These are phyloP conservation scores for Claviceps quebecensis DNA, from an alignment of 2,329 filamentous ascomycete genomes.

Conservation along the genomic window DNA sequence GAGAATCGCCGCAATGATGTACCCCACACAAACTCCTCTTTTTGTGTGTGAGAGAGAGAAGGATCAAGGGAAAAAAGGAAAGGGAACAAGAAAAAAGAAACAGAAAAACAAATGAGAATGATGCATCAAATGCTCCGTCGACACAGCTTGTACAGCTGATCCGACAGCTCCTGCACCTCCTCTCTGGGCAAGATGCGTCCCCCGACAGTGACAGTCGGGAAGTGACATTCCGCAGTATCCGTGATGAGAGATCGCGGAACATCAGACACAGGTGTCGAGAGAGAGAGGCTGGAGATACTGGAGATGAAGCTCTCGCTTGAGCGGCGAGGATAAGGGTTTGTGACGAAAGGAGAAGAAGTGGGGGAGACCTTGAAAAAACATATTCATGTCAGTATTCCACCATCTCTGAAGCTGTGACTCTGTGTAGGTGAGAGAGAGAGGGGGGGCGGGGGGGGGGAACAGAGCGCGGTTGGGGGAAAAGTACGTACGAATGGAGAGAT, in stretches of 20 bases:
- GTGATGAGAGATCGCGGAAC: background rate
- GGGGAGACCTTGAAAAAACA: background rate
- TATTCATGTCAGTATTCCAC: background rate
- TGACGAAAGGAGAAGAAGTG: background rate
- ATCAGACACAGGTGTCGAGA: background rate
- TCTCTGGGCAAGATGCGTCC: background rate
- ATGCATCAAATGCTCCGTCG: background rate
- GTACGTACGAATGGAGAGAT: constrained; percentile 16
- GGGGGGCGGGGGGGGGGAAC: background rate
- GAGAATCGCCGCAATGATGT: too few relatives aligned
- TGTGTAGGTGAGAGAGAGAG: too few relatives aligned
- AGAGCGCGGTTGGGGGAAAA: background rate
- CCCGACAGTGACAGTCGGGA: background rate
- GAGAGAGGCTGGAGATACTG: constrained; percentile 2
- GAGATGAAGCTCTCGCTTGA: background rate
- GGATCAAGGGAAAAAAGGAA: too few relatives aligned
- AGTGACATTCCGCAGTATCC: background rate
- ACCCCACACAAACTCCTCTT: too few relatives aligned
- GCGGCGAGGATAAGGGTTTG: background rate
- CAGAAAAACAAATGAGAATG: too few relatives aligned
- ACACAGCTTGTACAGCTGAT: constrained; percentile 3
- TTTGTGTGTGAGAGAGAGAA: too few relatives aligned
- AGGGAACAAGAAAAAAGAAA: too few relatives aligned
- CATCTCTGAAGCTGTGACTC: too few relatives aligned
- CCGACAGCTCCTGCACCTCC: constrained; percentile 2